Evolutionary conservation across 768 basidiomycete genomes (phyloP).

Genomic region (Pholiota molesta): DNA sequence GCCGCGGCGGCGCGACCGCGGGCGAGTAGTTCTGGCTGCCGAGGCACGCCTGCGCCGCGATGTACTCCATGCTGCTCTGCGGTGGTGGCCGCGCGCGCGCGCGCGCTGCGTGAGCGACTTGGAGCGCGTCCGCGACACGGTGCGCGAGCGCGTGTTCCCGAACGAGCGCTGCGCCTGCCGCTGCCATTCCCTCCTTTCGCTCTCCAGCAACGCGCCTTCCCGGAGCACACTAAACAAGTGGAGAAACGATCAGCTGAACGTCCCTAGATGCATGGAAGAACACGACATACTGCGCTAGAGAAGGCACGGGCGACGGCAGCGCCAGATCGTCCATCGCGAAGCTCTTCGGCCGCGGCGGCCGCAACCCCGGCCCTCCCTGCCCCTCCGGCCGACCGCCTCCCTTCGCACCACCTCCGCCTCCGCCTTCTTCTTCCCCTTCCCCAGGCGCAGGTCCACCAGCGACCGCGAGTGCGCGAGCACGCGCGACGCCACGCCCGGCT

Average conservation of each 20-base stretch:
- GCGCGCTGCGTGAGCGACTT: conserved; percentile 53
- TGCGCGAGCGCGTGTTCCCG: conserved; percentile 65
- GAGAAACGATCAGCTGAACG: conserved; percentile 3
- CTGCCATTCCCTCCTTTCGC: conserved; percentile 70
- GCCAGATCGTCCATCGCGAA: conserved; percentile 64
- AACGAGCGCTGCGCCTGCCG: conserved; percentile 62
- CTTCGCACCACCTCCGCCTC: conserved; percentile 11
- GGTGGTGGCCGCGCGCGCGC: conserved; percentile 24
- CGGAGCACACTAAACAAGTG: conserved; percentile 64
- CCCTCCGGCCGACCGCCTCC: background rate
- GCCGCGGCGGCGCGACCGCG: conserved; percentile 26
- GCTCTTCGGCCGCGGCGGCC: conserved; percentile 53
- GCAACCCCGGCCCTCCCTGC: conserved; percentile 7
- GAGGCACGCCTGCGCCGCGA: conserved; percentile 67
- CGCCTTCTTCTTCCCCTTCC: conserved; percentile 14
- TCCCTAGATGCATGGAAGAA: conserved; percentile 1
- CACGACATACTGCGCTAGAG: conserved; percentile 49
- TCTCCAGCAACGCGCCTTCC: conserved; percentile 62
- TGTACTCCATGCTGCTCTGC: conserved; percentile 53
- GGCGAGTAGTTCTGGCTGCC: conserved; percentile 66
- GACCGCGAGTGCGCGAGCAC: conserved; percentile 54
- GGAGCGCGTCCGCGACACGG: conserved; percentile 62
- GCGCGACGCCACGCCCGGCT: conserved; percentile 42
- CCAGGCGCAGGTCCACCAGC: conserved; percentile 36
- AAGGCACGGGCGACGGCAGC: conserved; percentile 60